Conservation (phyloP, 2,329 filamentous ascomycete genomes). For the Penicillium verrucosum region DNA sequence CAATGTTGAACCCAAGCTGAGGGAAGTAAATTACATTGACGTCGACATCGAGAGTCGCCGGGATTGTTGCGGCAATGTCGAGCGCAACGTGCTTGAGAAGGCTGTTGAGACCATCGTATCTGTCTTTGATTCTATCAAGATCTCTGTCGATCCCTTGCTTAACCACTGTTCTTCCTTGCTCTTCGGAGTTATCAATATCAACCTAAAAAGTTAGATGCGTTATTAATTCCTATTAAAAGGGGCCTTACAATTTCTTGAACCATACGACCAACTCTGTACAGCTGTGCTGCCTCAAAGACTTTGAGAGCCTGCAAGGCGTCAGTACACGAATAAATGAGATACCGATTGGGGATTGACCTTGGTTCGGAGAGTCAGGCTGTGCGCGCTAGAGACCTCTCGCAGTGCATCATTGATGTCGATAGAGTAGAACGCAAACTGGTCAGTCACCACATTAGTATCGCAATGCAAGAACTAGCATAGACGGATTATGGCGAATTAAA, state of each 20-base stretch:
- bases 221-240: not conserved
- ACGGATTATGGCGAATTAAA: not conserved
- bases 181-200: conserved; percentile 74
- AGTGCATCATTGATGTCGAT: conserved; percentile 67
- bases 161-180: conserved; percentile 70
- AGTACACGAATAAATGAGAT: not conserved
- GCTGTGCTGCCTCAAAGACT: conserved; percentile 55
- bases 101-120: conserved; percentile 72
- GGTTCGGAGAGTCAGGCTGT: conserved; percentile 51
- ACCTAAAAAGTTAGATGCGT: conserved; percentile 46
- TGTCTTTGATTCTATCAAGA: conserved; percentile 73
- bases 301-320: conserved; percentile 51
- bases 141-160: conserved; percentile 66
- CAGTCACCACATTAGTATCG: conserved; percentile 14
- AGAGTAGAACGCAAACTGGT: conserved; percentile 66
- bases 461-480: not conserved
- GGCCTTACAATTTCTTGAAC: conserved; percentile 61
- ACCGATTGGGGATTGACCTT: conserved; percentile 43
- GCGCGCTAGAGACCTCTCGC: conserved; percentile 54
- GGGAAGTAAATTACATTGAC: conserved; percentile 86
- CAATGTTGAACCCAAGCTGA: conserved; percentile 84
- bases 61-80: conserved; percentile 61
- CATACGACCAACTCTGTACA: conserved; percentile 65
- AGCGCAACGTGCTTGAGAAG: conserved; percentile 67
- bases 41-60: conserved; percentile 52